A percentile compares a stretch with the other conserved stretches of the same genome.
These are phyloP conservation scores for Sporothrix protearum DNA, from an alignment of 2,329 filamentous ascomycete genomes.

Conservation along the genomic window DNA sequence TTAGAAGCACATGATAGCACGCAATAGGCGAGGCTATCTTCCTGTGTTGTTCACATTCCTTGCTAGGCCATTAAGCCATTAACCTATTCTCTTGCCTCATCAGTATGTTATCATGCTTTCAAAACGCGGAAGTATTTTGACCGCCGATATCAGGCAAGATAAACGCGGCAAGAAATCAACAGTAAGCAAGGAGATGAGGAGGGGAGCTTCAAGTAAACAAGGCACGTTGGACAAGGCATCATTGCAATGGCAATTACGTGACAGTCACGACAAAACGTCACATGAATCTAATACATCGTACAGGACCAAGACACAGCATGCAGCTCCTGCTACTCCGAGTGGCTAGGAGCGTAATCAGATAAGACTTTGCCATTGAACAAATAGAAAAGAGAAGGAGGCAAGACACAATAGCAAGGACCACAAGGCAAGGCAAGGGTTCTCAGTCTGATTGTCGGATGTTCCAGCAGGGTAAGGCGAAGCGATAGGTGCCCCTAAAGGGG, in stretches of 20 bases:
- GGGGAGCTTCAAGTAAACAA: not conserved
- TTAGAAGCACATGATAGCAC: not conserved
- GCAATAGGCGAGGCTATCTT: not conserved
- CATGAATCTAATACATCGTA: not conserved
- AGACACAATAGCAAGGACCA: not conserved
- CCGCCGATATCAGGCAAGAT: not conserved
- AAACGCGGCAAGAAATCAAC: not conserved
- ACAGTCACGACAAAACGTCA: slow-evolving; percentile 4
- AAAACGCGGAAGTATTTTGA: not conserved
- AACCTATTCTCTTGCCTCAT: not conserved
- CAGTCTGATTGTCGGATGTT: not conserved
- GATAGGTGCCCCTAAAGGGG: not conserved
- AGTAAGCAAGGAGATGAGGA: not conserved
- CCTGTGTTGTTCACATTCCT: not conserved
- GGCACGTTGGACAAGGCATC: not conserved
- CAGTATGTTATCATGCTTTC: not conserved
- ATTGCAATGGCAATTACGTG: slow-evolving; percentile 8
- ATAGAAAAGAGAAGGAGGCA: not conserved
- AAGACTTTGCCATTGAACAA: not conserved
- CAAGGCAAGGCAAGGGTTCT: not conserved
- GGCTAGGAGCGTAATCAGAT: not conserved
- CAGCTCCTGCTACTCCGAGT: not conserved
- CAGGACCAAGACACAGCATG: not conserved
- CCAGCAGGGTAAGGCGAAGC: not conserved
- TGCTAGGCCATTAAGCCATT: not conserved